phyloP scores from a whole-genome alignment of 2,329 filamentous ascomycete species.

The Aspergillus glaucus region DNA sequence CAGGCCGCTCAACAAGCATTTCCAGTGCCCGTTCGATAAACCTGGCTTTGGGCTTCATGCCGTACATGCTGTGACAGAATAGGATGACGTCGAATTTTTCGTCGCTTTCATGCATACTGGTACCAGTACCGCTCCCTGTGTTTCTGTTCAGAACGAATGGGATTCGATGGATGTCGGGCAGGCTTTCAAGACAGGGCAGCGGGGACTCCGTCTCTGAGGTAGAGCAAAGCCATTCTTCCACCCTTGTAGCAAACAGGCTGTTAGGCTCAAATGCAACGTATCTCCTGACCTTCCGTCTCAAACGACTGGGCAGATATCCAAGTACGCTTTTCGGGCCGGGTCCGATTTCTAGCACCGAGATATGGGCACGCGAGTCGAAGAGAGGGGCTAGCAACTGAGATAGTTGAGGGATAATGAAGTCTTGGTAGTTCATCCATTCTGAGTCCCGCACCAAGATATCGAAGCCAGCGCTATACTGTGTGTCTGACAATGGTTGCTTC shows the following conservation, averaged over 20 bases:
- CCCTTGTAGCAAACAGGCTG: constrained; percentile 35
- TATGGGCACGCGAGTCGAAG: constrained; percentile 31
- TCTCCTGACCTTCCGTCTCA: constrained; percentile 39
- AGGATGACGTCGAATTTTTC: constrained; percentile 52
- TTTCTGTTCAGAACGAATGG: constrained; percentile 16
- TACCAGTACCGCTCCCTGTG: constrained; percentile 11
- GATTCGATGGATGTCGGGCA: constrained; percentile 4
- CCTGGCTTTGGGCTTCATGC: constrained; percentile 45
- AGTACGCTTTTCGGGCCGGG: constrained; percentile 53
- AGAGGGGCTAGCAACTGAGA: constrained; percentile 37
- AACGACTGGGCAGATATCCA: constrained; percentile 38
- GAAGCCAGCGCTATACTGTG: constrained; percentile 47
- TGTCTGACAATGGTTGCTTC: constrained; percentile 23
- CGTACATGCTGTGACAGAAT: constrained; percentile 61
- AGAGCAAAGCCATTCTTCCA: constrained; percentile 41
- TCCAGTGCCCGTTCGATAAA: constrained; percentile 44
- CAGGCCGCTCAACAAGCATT: constrained; percentile 37
- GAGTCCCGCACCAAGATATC: constrained; percentile 33
- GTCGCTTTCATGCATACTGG: constrained; percentile 13
- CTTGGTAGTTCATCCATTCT: constrained; percentile 32
- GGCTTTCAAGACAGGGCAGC: constrained; percentile 7
- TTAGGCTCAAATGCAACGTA: constrained; percentile 54
- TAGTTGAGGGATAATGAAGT: constrained; percentile 47
- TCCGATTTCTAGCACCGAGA: constrained; percentile 56
- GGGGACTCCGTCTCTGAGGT: constrained; percentile 17